Base-by-base conservation (phyloP, 1,284 basidiomycete genomes). In the Amylostereum chailletii region DNA sequence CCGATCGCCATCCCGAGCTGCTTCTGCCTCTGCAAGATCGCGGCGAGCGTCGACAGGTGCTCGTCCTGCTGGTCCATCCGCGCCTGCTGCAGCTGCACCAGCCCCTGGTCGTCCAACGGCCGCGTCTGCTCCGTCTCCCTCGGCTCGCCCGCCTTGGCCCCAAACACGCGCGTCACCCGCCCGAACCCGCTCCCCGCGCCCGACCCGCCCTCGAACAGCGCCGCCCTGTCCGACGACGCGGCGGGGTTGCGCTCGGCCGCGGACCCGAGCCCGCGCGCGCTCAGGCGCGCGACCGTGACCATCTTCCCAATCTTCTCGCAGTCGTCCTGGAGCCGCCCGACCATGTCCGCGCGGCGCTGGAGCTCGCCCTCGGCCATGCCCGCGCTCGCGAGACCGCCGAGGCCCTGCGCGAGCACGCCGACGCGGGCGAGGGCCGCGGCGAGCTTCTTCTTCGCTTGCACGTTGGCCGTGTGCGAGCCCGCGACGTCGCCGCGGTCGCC, bases 1-100 rank as follows among this genome's bases (percentile, higher is more conserved):
- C 80, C 76, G 55, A 99, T 98, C 11, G 93, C 91, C 55, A 90
- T 74, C 7, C 94, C 95, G 43, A 98, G 77, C 49, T 88, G 81
- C 57, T 83, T 77, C 68, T 98, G 94, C 39, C 91, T 76, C 54
- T 81, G 79, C n/a, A 99, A 71, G 51, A 96, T 83, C 0, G 88
- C 77, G 0, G 88, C 83, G 37, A 99, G 71, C 55, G 85, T 79
- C 8, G 83, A 72, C 30, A 96, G 75, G 60, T 94, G 87, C 32
- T 72, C 62, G 60, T 98, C 94, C 65, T 99, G 95, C 51, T 84
- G 74, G 43, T 83, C 76, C 64, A 98, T 86, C 65, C 90, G 83
- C 27, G 72, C 70, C 57, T 86, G 75, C 63, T 98, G 94, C 49
- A 94, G 71, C 56, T 85, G 78, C 27, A 94, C 62, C 32, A 98